Percentiles rank a stretch among this genome's conserved stretches.
These are phyloP conservation scores for Tricholoma sp. DNA, from an alignment of 768 basidiomycete species.

Conservation along the genomic window DNA sequence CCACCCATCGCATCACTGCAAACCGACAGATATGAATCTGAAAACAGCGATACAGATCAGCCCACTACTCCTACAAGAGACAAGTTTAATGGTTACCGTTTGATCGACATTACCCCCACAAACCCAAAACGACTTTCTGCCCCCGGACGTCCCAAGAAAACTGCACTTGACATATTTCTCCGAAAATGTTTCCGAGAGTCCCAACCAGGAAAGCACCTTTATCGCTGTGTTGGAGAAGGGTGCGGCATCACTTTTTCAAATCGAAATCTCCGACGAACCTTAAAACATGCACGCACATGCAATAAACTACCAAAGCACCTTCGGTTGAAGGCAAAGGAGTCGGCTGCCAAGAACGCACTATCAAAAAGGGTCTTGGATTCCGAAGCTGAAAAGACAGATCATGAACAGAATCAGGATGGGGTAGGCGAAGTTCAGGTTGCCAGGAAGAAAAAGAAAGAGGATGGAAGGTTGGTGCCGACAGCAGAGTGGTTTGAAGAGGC, in stretches of 20 bases:
- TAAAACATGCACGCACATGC: background rate
- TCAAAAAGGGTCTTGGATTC: background rate
- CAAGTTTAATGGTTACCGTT: background rate
- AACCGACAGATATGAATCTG: background rate
- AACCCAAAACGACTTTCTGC: background rate
- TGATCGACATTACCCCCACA: background rate
- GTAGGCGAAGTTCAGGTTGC: no score
- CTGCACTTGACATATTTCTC: background rate
- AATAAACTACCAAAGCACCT: constrained; percentile 1
- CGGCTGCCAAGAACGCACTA: background rate
- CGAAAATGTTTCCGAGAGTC: background rate
- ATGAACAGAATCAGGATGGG: no score
- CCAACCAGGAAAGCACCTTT: constrained; percentile 1
- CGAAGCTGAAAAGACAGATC: background rate
- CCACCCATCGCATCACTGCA: no score
- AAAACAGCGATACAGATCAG: no score
- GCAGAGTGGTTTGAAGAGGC: no score
- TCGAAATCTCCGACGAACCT: background rate
- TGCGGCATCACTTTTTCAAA: background rate
- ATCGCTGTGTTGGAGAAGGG: background rate
- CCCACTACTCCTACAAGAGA: no score
- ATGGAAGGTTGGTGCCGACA: no score
- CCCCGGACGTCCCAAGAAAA: background rate
- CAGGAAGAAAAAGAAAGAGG: no score
- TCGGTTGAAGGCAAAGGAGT: background rate